Percentiles rank a stretch among this genome's conserved stretches.
Evolutionary conservation across 148 eudicot species (phyloP).

Genomic region (Euryodendron excelsum): DNA sequence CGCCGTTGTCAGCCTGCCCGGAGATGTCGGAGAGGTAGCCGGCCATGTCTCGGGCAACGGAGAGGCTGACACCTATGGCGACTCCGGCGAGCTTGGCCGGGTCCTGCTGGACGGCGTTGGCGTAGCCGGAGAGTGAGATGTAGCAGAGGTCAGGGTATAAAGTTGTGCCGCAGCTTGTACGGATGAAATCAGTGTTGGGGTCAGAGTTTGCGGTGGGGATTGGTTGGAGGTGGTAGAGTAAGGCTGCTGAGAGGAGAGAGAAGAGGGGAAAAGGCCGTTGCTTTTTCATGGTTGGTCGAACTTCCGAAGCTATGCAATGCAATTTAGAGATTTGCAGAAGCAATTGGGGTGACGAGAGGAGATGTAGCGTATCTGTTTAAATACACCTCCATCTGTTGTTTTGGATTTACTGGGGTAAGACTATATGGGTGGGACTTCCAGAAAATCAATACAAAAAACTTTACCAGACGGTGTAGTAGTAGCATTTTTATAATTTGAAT

Average conservation of each 20-base stretch:
- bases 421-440: too few species aligned
- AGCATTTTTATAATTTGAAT: too few species aligned
- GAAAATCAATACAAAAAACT: too few species aligned
- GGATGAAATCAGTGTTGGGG: conserved; percentile 41
- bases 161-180: conserved; percentile 53
- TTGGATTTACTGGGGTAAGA: too few species aligned
- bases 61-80: conserved; percentile 54
- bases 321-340: too few species aligned
- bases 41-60: conserved; percentile 24
- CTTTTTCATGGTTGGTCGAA: background rate
- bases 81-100: conserved; percentile 49
- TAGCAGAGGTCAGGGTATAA: conserved; percentile 54
- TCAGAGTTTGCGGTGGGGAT: conserved; percentile 6
- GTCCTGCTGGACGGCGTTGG: conserved; percentile 37
- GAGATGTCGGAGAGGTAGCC: conserved; percentile 37
- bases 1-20: conserved; percentile 24
- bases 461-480: too few species aligned
- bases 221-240: background rate
- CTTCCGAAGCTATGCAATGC: too few species aligned
- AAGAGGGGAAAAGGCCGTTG: background rate
- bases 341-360: too few species aligned
- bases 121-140: conserved; percentile 55
- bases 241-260: conserved; percentile 13
- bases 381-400: too few species aligned
- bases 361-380: too few species aligned